phyloP scores from a whole-genome alignment of 345 rosid genomes.

The Euclidium syriacum region DNA sequence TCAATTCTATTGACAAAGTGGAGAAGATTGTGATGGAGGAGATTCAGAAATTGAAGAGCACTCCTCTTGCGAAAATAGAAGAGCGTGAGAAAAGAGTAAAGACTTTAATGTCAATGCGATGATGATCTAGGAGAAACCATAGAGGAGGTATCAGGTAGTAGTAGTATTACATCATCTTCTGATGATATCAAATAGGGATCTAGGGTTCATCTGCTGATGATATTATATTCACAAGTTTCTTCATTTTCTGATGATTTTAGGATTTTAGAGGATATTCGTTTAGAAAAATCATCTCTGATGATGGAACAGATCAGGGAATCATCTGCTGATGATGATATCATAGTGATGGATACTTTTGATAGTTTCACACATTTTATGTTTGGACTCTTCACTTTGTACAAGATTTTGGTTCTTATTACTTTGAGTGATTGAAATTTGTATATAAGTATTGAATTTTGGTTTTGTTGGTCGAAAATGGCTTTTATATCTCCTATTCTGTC shows the following conservation, averaged over 20 bases:
- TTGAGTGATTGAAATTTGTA: neutral
- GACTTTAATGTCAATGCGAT: conserved; percentile 75
- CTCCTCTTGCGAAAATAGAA: conserved; percentile 58
- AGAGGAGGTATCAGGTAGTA: neutral
- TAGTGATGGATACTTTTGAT: neutral
- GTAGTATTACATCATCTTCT: conserved; percentile 26
- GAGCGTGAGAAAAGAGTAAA: conserved; percentile 59
- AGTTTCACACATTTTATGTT: conserved; percentile 19
- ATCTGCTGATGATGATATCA: conserved; percentile 15
- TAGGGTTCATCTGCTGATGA: conserved; percentile 6
- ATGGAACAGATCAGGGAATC: conserved; percentile 10
- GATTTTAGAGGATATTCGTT: conserved; percentile 2
- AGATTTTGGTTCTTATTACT: neutral
- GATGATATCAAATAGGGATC: neutral
- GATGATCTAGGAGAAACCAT: conserved; percentile 17
- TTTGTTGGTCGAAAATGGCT: neutral
- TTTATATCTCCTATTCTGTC: neutral
- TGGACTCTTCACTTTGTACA: neutral
- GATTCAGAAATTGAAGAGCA: conserved; percentile 56
- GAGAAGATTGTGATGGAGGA: conserved; percentile 75
- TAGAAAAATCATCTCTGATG: conserved; percentile 19
- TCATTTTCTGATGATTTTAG: conserved; percentile 23
- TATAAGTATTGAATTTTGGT: neutral
- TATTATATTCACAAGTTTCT: neutral
- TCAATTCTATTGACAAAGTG: conserved; percentile 73